phyloP scores from a whole-genome alignment of 371 early-diverging fungal species.

The Gilbertella persicaria region DNA sequence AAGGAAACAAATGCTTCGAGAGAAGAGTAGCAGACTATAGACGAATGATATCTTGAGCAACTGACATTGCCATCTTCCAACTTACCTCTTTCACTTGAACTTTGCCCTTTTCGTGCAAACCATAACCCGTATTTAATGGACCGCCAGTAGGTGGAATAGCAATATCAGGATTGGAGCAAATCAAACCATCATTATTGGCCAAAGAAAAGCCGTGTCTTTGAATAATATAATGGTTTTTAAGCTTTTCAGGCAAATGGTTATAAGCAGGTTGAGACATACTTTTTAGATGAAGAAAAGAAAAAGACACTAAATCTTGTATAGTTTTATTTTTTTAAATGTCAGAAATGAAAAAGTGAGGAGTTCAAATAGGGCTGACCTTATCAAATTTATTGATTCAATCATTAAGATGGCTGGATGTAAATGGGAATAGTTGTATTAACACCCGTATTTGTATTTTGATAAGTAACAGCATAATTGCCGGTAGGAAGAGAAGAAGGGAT shows the following conservation, averaged over 20 bases:
- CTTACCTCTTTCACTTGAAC: slow-evolving; percentile 43
- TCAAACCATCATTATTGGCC: slow-evolving; percentile 44
- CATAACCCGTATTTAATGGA: slow-evolving; percentile 44
- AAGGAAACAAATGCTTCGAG: slow-evolving; percentile 32
- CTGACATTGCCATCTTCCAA: too few relatives aligned
- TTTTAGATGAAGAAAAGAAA: neutral
- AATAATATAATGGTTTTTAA: slow-evolving; percentile 49
- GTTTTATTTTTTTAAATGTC: neutral
- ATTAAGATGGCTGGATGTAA: too few relatives aligned
- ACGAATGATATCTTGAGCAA: too few relatives aligned
- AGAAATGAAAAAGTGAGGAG: too few relatives aligned
- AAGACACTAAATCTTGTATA: neutral
- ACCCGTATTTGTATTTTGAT: slow-evolving; percentile 18
- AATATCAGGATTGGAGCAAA: slow-evolving; percentile 52
- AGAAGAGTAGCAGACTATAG: slow-evolving; percentile 36
- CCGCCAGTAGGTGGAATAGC: slow-evolving; percentile 50
- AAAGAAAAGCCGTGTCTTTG: slow-evolving; percentile 52
- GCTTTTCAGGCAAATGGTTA: slow-evolving; percentile 38
- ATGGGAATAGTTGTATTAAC: slow-evolving; percentile 9
- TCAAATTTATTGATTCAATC: too few relatives aligned
- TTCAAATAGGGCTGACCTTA: too few relatives aligned
- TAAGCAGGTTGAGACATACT: slow-evolving; percentile 21
- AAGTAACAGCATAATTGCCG: slow-evolving; percentile 37
- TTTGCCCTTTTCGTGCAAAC: slow-evolving; percentile 45
- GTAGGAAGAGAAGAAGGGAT: slow-evolving; percentile 29